Percentiles rank a stretch among this genome's conserved stretches.
phyloP scores from a whole-genome alignment of 2,329 filamentous ascomycete genomes.

The Alternaria arborescens region DNA sequence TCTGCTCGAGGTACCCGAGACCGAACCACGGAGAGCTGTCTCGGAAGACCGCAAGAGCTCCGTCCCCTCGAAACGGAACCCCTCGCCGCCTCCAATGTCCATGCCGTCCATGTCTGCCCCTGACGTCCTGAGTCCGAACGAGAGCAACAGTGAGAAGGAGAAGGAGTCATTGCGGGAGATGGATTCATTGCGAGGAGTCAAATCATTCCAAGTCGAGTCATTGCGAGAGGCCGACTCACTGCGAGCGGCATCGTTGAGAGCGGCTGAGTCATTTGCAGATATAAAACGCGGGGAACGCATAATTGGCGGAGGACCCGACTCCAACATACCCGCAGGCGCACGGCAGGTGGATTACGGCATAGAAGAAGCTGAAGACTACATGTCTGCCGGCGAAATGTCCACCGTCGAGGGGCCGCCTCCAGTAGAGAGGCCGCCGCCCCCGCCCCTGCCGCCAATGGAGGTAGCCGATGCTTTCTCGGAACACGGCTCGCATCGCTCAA shows the following conservation, averaged over 20 bases:
- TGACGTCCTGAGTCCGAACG: constrained; percentile 46
- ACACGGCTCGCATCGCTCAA: constrained; percentile 44
- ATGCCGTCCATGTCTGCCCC: constrained; percentile 52
- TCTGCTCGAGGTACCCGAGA: constrained; percentile 70
- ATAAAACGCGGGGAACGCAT: constrained; percentile 26
- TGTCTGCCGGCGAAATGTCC: constrained; percentile 22
- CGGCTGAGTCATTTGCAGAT: background rate
- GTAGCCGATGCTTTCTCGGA: constrained; percentile 41
- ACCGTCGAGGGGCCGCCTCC: background rate
- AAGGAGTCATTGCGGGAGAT: constrained; percentile 10
- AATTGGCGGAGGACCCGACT: constrained; percentile 42
- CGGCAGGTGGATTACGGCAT: constrained; percentile 46
- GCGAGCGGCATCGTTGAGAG: background rate
- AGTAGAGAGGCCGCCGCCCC: constrained; percentile 4
- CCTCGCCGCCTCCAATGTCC: constrained; percentile 51
- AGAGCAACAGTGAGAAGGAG: constrained; percentile 35
- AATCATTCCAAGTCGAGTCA: background rate
- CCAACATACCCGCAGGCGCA: constrained; percentile 46
- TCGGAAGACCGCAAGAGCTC: constrained; percentile 74
- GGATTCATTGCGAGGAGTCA: background rate
- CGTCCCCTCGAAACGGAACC: constrained; percentile 62
- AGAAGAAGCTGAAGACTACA: constrained; percentile 36
- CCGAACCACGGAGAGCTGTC: constrained; percentile 75
- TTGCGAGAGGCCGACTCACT: background rate
- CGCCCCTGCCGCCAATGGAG: constrained; percentile 36